phyloP scores from a whole-genome alignment of 1,139 yeast species.

The Taiozyma onychis region DNA sequence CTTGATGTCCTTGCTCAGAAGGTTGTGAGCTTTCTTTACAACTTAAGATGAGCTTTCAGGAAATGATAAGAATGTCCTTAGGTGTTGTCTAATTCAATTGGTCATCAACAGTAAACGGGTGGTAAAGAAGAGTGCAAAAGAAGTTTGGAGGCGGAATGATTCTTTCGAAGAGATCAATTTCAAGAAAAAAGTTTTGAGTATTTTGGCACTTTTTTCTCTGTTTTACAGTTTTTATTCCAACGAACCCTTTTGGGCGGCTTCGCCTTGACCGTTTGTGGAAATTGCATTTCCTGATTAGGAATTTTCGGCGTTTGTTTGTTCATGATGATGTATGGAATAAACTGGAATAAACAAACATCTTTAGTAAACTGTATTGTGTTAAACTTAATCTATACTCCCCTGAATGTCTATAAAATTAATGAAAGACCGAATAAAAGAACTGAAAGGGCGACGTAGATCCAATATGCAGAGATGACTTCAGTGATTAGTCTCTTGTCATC shows the following conservation, averaged over 20 bases:
- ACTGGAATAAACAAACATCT: too few species aligned
- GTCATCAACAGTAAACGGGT: neutral
- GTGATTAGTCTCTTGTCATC: neutral
- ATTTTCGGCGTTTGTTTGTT: too few species aligned
- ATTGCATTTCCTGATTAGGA: neutral
- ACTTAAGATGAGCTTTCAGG: neutral
- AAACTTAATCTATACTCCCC: neutral
- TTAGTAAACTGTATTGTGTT: neutral
- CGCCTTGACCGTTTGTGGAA: neutral
- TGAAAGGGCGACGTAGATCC: neutral
- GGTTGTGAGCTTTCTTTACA: too few species aligned
- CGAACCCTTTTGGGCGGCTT: too few species aligned
- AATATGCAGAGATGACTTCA: neutral
- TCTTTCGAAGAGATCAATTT: too few species aligned
- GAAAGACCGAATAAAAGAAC: neutral
- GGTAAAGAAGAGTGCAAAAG: too few species aligned
- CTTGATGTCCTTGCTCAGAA: too few species aligned
- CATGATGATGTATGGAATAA: too few species aligned
- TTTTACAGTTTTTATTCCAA: too few species aligned
- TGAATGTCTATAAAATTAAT: neutral
- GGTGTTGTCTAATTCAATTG: neutral
- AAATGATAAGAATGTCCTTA: neutral
- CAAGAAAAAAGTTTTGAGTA: too few species aligned
- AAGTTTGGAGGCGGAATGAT: too few species aligned
- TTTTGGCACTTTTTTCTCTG: too few species aligned